Conservation (phyloP, 2,329 filamentous ascomycete genomes). For the Teratosphaeriaceae sp. region DNA sequence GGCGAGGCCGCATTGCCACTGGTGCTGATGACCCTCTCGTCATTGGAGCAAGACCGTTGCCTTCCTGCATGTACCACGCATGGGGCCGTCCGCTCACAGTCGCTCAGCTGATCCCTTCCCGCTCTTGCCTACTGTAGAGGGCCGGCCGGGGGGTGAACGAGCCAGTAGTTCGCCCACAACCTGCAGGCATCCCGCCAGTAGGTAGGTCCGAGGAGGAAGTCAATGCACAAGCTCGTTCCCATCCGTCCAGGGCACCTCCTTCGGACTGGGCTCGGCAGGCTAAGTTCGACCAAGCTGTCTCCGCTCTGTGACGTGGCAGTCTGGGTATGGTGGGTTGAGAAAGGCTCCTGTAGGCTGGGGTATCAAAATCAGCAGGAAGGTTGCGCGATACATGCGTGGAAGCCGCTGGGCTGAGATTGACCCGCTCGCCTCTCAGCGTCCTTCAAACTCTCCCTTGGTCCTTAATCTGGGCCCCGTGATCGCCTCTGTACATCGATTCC, state of each 20-base stretch:
- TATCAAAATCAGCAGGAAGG: conserved; percentile 16
- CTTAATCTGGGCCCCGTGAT: conserved; percentile 6
- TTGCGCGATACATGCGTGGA: conserved; percentile 11
- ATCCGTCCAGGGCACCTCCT: conserved; percentile 7
- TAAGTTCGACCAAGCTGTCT: conserved; percentile 43
- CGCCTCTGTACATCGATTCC: too few species aligned
- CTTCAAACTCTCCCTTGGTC: conserved; percentile 7
- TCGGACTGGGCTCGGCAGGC: conserved; percentile 33
- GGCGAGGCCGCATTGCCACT: conserved; percentile 23
- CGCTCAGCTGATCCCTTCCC: conserved; percentile 31
- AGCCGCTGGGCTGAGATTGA: conserved; percentile 13
- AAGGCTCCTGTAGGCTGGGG: conserved; percentile 21
- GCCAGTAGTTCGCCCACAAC: conserved; percentile 36
- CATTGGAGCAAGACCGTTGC: conserved; percentile 13
- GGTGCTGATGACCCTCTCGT: conserved; percentile 8
- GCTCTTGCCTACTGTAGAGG: conserved; percentile 36
- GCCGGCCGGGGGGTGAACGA: conserved; percentile 38
- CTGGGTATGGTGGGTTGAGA: conserved; percentile 26
- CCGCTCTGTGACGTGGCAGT: conserved; percentile 49
- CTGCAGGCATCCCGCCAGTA: conserved; percentile 21
- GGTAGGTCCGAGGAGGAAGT: conserved; percentile 18
- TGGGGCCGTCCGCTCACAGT: conserved; percentile 27
- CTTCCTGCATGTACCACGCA: conserved; percentile 18
- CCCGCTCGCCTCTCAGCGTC: neutral
- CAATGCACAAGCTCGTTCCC: conserved; percentile 11